Evolutionary conservation across 805 yeast genomes (phyloP).

Genomic region (Teunomyces gatunensis): DNA sequence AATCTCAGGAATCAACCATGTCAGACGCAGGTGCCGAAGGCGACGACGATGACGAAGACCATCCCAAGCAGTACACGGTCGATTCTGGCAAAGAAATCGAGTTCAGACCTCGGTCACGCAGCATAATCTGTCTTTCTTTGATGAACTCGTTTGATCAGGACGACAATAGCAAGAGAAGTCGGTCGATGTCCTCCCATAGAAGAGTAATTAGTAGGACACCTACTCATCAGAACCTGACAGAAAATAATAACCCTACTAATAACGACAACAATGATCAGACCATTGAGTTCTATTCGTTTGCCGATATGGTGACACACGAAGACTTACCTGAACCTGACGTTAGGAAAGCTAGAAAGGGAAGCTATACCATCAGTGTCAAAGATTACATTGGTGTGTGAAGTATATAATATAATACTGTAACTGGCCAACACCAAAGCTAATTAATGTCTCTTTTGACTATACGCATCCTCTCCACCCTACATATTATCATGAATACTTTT

Average conservation of each 20-base stretch:
- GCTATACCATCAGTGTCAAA: slow-evolving; percentile 19
- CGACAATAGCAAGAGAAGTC: slow-evolving; percentile 4
- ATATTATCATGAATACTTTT: not conserved
- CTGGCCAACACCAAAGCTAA: not conserved
- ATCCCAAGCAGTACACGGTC: not conserved
- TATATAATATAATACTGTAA: not conserved
- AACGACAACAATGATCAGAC: slow-evolving; percentile 13
- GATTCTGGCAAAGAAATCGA: not conserved
- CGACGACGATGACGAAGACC: slow-evolving; percentile 3
- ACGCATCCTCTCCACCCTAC: too few relatives aligned
- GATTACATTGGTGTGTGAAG: slow-evolving; percentile 21
- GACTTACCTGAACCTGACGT: slow-evolving; percentile 3
- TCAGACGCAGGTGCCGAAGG: not conserved
- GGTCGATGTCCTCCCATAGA: slow-evolving; percentile 1
- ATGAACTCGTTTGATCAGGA: slow-evolving; percentile 17
- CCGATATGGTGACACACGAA: slow-evolving; percentile 27
- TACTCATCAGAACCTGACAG: not conserved
- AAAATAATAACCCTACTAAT: not conserved
- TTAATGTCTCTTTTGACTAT: not conserved
- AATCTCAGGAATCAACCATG: slow-evolving; percentile 1
- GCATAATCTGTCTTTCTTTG: slow-evolving; percentile 20
- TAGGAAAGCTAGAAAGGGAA: slow-evolving; percentile 7
- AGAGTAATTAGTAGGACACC: not conserved
- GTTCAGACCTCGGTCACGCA: slow-evolving; percentile 18
- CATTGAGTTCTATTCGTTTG: slow-evolving; percentile 31